Evolutionary conservation across 768 basidiomycete genomes (phyloP), one percentile per base, ranked within the genome.

Genomic region (Mycena galericulata): DNA sequence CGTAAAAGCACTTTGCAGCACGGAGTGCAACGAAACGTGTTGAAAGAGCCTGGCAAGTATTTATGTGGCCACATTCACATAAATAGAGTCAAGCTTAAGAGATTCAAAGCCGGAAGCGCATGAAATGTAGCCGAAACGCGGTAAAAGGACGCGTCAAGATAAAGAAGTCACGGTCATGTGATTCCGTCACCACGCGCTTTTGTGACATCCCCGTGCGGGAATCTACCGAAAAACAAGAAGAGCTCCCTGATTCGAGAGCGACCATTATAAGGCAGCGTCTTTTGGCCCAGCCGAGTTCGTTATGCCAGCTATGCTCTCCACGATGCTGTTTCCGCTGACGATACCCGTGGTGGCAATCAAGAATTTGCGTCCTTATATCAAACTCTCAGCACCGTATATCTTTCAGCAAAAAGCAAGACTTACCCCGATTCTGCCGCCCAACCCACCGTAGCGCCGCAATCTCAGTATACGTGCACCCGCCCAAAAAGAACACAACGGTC

Each of bases 391-490:
- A 72, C 32, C 20, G 51, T 24, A 11, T 12, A 30, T 38, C n/a
- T 54, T 41, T 22, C 38, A 32, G n/a, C 18, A 27, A 12, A 32
- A 65, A 40, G 8, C 38, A 72, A 60, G 58, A 76, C 79, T 29
- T 74, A 89, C 95, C 97, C 85, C 86, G 88, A 72, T 92, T 92
- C 78, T 96, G 95, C 72, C 91, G 88, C 62, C 90, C 87, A 75
- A 97, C 92, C 95, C 96, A 98, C 77, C 98, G 86, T 72, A 99
- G 78, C 8, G 97, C 97, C 40, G 98, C 92, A 66, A 99, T 96
- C 82, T 99, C 98, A 11, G 97, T 97, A 74, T 94, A 98, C 15
- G 98, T 99, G 78, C 96, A 96, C 5, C 97, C 98, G 29, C 98
- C 98, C 34, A 99, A 81, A 88, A 99, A 98, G 81, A 98, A 98